phyloP scores from a whole-genome alignment of 768 basidiomycete genomes.

The Lyophyllum semitale region DNA sequence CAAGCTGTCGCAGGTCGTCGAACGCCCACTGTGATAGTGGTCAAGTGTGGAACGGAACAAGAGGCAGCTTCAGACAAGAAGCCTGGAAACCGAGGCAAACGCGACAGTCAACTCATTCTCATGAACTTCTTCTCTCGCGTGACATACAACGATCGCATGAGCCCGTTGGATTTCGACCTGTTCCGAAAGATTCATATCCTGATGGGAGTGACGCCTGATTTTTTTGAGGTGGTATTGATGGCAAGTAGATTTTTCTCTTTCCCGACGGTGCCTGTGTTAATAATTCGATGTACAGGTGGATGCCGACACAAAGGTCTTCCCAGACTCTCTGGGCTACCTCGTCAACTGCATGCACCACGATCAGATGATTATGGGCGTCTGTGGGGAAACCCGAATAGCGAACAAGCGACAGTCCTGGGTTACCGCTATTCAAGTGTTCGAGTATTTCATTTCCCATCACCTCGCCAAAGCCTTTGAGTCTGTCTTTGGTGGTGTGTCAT shows the following conservation, averaged over 20 bases:
- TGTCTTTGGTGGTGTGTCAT: slow-evolving; percentile 98
- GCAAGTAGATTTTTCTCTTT: slow-evolving; percentile 48
- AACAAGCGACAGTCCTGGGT: slow-evolving; percentile 99
- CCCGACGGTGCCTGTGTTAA: neutral
- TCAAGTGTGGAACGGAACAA: slow-evolving; percentile 92
- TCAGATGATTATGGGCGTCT: slow-evolving; percentile 98
- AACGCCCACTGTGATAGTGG: slow-evolving; percentile 91
- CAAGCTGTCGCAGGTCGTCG: slow-evolving; percentile 82
- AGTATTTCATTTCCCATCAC: slow-evolving; percentile 99
- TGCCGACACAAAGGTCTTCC: slow-evolving; percentile 95
- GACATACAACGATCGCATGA: slow-evolving; percentile 99
- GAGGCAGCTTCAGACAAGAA: slow-evolving; percentile 87
- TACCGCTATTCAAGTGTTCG: slow-evolving; percentile 96
- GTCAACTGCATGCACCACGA: slow-evolving; percentile 99
- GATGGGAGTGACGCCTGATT: slow-evolving; percentile 99
- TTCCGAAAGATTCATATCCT: slow-evolving; percentile 95
- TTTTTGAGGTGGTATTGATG: slow-evolving; percentile 97
- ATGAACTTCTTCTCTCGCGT: slow-evolving; percentile 99
- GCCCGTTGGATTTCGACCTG: slow-evolving; percentile 94
- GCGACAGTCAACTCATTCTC: slow-evolving; percentile 96
- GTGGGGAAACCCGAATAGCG: slow-evolving; percentile 97
- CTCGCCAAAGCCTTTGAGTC: slow-evolving; percentile 98
- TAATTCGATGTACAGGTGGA: slow-evolving; percentile 78
- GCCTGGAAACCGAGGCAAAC: slow-evolving; percentile 97
- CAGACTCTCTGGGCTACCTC: slow-evolving; percentile 84